Percentiles rank a stretch among this genome's conserved stretches.
Evolutionary conservation across 2,329 filamentous ascomycete genomes (phyloP).

Genomic region (Ampelomyces quisqualis): DNA sequence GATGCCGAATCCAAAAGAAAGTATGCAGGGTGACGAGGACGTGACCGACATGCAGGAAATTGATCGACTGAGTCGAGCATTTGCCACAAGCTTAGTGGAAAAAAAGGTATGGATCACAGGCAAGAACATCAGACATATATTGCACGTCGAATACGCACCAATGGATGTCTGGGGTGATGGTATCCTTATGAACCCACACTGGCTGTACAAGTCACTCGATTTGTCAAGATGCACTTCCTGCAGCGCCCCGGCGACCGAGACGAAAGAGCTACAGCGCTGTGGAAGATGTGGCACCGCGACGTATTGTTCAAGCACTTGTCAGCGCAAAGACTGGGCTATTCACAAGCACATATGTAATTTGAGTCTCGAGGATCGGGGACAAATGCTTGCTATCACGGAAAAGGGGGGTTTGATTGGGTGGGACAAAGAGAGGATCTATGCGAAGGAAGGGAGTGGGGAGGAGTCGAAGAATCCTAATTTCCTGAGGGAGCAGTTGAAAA

Average conservation of each 20-base stretch:
- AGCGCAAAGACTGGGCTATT: constrained; percentile 24
- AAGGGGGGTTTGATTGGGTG: constrained; percentile 25
- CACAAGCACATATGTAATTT: constrained; percentile 25
- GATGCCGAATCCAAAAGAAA: constrained; percentile 22
- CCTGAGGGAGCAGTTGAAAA: constrained; percentile 8
- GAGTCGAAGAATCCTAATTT: constrained; percentile 24
- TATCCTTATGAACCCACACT: constrained; percentile 25
- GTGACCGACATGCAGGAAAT: constrained; percentile 13
- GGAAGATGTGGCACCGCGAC: constrained; percentile 26
- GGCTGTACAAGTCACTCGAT: constrained; percentile 18
- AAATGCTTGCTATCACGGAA: constrained; percentile 19
- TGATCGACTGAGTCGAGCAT: constrained; percentile 6
- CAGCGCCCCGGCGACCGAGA: not conserved
- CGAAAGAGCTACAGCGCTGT: constrained; percentile 15
- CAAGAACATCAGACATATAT: constrained; percentile 18
- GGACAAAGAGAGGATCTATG: constrained; percentile 19
- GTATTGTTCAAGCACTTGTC: constrained; percentile 22
- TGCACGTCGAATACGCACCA: constrained; percentile 26
- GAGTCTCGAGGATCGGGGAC: constrained; percentile 23
- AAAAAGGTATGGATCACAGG: constrained; percentile 19
- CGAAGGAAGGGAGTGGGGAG: constrained; percentile 9
- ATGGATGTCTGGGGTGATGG: constrained; percentile 32
- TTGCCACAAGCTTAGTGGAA: constrained; percentile 2
- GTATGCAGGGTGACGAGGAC: constrained; percentile 21
- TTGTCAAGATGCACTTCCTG: constrained; percentile 19